Conservation (phyloP, 352 stramenopile genomes). For the Pythium sp. region DNA sequence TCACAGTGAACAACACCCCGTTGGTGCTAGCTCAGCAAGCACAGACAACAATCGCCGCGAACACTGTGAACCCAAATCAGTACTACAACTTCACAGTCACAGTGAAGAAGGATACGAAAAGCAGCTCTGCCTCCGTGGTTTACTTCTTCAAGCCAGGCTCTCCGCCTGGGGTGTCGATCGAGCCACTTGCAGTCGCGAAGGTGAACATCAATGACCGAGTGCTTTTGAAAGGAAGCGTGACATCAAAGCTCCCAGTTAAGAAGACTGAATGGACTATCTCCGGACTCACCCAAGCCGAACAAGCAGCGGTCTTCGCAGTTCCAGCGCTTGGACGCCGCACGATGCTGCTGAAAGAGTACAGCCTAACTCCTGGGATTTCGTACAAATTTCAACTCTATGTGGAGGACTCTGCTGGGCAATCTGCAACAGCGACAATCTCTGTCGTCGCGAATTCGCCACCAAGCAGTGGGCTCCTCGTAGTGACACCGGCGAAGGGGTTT, state of each 20-base stretch:
- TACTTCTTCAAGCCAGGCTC: conserved; percentile 49
- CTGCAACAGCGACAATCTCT: conserved; percentile 37
- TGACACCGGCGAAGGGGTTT: conserved; percentile 40
- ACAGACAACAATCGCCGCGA: conserved; percentile 37
- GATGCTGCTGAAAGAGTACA: conserved; percentile 52
- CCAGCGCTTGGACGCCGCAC: conserved; percentile 28
- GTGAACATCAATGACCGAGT: conserved; percentile 60
- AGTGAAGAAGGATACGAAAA: conserved; percentile 39
- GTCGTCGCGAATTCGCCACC: conserved; percentile 51
- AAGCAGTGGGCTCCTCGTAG: conserved; percentile 41
- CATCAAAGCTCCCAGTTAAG: conserved; percentile 40
- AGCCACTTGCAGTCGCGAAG: conserved; percentile 35
- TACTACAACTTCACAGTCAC: conserved; percentile 54
- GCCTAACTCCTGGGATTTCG: conserved; percentile 32
- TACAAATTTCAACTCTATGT: conserved; percentile 56
- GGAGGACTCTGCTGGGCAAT: conserved; percentile 39
- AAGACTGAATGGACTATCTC: conserved; percentile 49
- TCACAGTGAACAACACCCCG: conserved; percentile 1
- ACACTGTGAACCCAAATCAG: conserved; percentile 43
- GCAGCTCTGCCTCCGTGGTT: conserved; percentile 30
- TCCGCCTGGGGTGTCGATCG: conserved; percentile 51
- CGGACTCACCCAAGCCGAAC: conserved; percentile 22
- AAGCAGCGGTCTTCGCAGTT: conserved; percentile 45
- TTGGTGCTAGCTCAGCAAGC: conserved; percentile 26
- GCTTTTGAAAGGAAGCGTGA: conserved; percentile 43